phyloP scores from a whole-genome alignment of 805 yeast genomes.

The Tanozyma kutaoensis region DNA sequence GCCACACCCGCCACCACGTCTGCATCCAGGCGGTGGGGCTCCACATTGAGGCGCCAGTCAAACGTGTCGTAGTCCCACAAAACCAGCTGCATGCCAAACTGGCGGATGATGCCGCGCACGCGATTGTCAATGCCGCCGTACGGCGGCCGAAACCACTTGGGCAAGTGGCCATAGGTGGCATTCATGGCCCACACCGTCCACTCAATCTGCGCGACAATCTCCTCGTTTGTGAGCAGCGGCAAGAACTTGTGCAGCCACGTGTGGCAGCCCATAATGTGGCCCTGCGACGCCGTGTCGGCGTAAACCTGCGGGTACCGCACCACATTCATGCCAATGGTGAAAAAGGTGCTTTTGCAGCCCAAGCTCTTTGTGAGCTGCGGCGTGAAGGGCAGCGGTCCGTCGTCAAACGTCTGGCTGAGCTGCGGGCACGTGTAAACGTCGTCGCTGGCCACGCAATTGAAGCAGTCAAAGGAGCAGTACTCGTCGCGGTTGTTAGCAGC shows the following conservation, averaged over 20 bases:
- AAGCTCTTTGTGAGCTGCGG: constrained; percentile 42
- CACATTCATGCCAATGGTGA: constrained; percentile 73
- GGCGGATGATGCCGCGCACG: constrained; percentile 63
- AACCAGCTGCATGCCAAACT: constrained; percentile 78
- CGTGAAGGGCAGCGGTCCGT: constrained; percentile 80
- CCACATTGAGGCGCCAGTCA: constrained; percentile 66
- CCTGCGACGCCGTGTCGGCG: constrained; percentile 35
- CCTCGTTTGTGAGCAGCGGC: constrained; percentile 66
- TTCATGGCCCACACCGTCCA: constrained; percentile 99
- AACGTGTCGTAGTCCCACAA: constrained; percentile 87
- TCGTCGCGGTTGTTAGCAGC: constrained; percentile 25
- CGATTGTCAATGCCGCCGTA: constrained; percentile 91
- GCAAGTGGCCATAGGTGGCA: constrained; percentile 78
- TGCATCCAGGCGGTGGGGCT: constrained; percentile 24
- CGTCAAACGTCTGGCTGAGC: constrained; percentile 85
- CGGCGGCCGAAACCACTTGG: constrained; percentile 94
- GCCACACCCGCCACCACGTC: constrained; percentile 44
- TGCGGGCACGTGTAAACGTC: constrained; percentile 66
- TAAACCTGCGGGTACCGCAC: constrained; percentile 69
- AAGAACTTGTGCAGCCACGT: constrained; percentile 88
- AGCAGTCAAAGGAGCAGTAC: constrained; percentile 76
- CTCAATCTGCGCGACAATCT: constrained; percentile 76
- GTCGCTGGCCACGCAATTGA: constrained; percentile 59
- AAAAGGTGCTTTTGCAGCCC: constrained; percentile 54
- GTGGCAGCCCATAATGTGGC: constrained; percentile 79